Evolutionary conservation across 306 rosid species (phyloP), one percentile per base, ranked within the genome.

Genomic region (Dalbergia cultrata): DNA sequence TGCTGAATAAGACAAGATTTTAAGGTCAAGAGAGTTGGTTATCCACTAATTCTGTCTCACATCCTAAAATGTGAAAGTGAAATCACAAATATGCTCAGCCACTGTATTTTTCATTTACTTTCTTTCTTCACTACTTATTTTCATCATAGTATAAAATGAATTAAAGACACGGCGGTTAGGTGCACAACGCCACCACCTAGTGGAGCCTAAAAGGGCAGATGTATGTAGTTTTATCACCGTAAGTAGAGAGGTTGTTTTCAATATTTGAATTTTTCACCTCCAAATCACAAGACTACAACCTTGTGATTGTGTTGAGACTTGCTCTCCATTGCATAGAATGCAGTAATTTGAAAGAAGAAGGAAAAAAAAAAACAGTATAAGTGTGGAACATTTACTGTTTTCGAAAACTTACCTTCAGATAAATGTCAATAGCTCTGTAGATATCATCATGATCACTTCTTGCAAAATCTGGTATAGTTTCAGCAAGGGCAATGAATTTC

Each of bases 391-490:
- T n/a, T 86, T 26, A 26, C 87, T 47, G 3, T 14, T 7, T 37
- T 37, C 41, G 6, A 50, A 50, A 14, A 14, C 13, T 54, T 76
- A 95, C 99, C 99, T 92, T 95, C 21, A 95, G 96, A 83, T 89
- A 95, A 74, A 87, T 88, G 89, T 95, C 98, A 86, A 92, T 95
- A 26, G 98, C 99, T 76, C 86, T 83, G 93, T 95, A 95, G 85
- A 95, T 91, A 67, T 95, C 98, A 86, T 95, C 99, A 86, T 95
- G 99, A 64, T 95, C 98, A 75, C 84, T 85, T 82, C 99, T 90
- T n/a, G 98, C 92, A 78, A 95, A 95, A 61, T 88, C 98, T 26
- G 97, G 99, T 54, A 95, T 82, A 31, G 96, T 83, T 83, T 95
- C 94, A 50, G 99, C 94, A 64, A 95, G 84, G 47, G 87, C 81